Percentiles rank a stretch among this genome's conserved stretches.
These are phyloP conservation scores for Phialemonium atrogriseum DNA, from an alignment of 2,329 filamentous ascomycete species.

Conservation along the genomic window DNA sequence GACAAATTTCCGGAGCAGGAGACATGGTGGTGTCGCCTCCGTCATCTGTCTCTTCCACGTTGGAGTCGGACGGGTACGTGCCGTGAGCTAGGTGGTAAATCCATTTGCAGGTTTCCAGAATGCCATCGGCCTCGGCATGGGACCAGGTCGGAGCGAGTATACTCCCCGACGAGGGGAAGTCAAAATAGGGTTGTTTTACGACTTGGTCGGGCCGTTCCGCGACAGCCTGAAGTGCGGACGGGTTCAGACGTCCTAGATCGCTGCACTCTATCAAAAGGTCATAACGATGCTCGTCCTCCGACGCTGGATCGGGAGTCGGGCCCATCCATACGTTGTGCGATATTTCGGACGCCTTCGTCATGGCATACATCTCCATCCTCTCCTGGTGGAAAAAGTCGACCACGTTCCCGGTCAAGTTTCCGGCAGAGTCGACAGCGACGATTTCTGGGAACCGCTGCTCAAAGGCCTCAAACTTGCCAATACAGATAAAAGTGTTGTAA, in stretches of 20 bases:
- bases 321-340: conserved; percentile 85
- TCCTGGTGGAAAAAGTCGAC: conserved; percentile 89
- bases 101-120: conserved; percentile 84
- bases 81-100: conserved; percentile 77
- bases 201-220: conserved; percentile 44
- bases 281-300: conserved; percentile 53
- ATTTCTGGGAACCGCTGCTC: conserved; percentile 62
- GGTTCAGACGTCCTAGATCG: conserved; percentile 72
- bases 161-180: conserved; percentile 93
- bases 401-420: conserved; percentile 65
- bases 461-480: conserved; percentile 59
- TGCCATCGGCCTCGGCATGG: conserved; percentile 71
- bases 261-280: conserved; percentile 85
- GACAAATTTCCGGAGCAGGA: no score
- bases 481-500: conserved; percentile 79
- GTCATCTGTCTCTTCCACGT: conserved; percentile 24
- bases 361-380: conserved; percentile 82
- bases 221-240: conserved; percentile 55
- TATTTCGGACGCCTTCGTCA: conserved; percentile 87
- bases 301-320: conserved; percentile 66
- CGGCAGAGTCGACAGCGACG: conserved; percentile 66
- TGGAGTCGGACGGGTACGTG: conserved; percentile 28
- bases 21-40: conserved; percentile 31
- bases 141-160: conserved; percentile 80
- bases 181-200: conserved; percentile 39